These are phyloP conservation scores for Comarum palustre DNA, from an alignment of 306 rosid genomes.

Conservation along the genomic window DNA sequence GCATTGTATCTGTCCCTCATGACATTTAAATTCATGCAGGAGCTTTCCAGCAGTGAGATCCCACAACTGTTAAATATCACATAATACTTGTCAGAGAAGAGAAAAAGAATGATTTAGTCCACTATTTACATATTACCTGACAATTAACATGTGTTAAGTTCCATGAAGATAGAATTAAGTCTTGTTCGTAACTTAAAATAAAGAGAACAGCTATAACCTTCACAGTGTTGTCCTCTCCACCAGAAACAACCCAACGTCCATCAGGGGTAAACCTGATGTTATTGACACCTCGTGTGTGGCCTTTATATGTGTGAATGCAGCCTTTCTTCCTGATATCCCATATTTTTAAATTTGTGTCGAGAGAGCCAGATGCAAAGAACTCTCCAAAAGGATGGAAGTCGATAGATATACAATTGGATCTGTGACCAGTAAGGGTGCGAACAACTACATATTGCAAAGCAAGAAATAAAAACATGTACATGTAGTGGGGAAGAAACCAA, in stretches of 20 bases:
- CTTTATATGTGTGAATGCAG: conserved; percentile 97
- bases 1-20: conserved; percentile 94
- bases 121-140: neutral
- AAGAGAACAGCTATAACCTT: conserved; percentile 58
- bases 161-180: neutral
- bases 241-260: conserved; percentile 99
- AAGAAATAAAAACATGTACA: neutral
- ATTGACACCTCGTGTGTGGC: conserved; percentile 98
- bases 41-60: conserved; percentile 97
- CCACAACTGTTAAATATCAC: conserved; percentile 68
- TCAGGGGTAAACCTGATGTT: conserved; percentile 98
- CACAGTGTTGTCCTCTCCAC: conserved; percentile 98
- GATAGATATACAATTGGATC: conserved; percentile 95
- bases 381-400: conserved; percentile 99
- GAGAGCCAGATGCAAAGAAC: conserved; percentile 96
- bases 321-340: conserved; percentile 99
- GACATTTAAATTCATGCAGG: conserved; percentile 87
- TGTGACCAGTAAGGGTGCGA: conserved; percentile 95
- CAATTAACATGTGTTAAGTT: neutral
- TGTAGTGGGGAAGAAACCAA: neutral
- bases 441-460: conserved; percentile 56
- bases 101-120: neutral
- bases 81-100: neutral
- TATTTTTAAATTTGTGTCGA: conserved; percentile 94
- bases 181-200: neutral